A percentile compares a stretch with the other conserved stretches of the same genome.
These are phyloP conservation scores for Microbotryomycetes sp. DNA, from an alignment of 1,284 basidiomycete species.

Conservation along the genomic window DNA sequence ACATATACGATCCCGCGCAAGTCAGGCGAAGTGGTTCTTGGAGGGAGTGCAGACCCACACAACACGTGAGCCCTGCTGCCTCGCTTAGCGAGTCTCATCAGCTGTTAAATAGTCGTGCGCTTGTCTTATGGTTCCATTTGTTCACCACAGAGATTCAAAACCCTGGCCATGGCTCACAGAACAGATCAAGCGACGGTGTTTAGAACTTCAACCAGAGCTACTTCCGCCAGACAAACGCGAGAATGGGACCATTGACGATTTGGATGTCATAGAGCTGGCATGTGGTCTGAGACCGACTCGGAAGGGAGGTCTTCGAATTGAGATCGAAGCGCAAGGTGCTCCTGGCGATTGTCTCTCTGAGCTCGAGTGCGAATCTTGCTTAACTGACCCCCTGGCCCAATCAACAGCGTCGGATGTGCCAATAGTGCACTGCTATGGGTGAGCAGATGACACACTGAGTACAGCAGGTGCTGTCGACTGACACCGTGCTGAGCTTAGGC, in stretches of 20 bases:
- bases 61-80: constrained; percentile 53
- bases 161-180: constrained; percentile 57
- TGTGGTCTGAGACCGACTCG: constrained; percentile 52
- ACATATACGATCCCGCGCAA: constrained; percentile 61
- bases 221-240: constrained; percentile 49
- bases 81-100: no score
- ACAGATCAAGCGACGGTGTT: constrained; percentile 55
- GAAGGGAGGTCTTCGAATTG: constrained; percentile 50
- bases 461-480: no score
- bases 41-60: constrained; percentile 55
- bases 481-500: constrained; percentile 40
- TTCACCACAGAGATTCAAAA: constrained; percentile 48
- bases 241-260: constrained; percentile 52
- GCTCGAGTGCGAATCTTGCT: background rate
- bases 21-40: constrained; percentile 54
- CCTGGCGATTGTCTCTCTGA: background rate
- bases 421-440: background rate
- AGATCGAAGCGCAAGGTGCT: constrained; percentile 33
- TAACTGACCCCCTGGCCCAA: background rate
- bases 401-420: background rate
- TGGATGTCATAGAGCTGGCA: constrained; percentile 60
- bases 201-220: constrained; percentile 60
- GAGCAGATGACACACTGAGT: constrained; percentile 35
- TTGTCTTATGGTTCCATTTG: no score
- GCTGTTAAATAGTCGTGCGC: constrained; percentile 3